Base-by-base conservation (phyloP, 805 yeast species). In the Pichia kluyveri region DNA sequence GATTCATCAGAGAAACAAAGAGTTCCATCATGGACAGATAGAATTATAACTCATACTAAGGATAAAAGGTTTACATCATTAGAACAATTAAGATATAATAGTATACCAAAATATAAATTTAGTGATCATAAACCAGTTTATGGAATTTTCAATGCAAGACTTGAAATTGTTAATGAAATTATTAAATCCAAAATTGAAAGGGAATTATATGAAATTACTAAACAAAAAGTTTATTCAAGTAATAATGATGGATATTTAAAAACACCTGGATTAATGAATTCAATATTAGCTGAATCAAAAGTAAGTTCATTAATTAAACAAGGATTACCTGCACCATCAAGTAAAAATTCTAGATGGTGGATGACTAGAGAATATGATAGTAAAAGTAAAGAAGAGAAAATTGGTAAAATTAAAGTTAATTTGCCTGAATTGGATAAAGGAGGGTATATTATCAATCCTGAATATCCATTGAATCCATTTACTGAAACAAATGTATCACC, bases 11-110 rank as follows among this genome's bases (percentile, higher is more conserved):
- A 91, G 58, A 93, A 93, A 65, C 82, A 81, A 64, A 77, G 99
- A 52, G 81, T 86, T 12, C 99, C 99, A 1, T 95, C 99, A 0
- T 93, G 99, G 99, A 90, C 98, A 3, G 99, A 93, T 67, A 69
- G 99, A 49, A 81, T 91, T 32, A 65, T 90, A 43, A 82, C 80
- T 58, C 56, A 70, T 47, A 66, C 74, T 4, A 69, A 84, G 27
- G 81, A 85, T 15, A 73, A 75, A 36, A 67, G 68, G n/a, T 69
- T 76, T 10, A 70, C 48, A 27, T 30, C 75, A 11, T 62, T 90
- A 48, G 71, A 68, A 41, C 91, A 85, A 52, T 52, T 73, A 1
- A 65, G 69, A 8, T 93, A 91, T 61, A 73, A 78, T 14, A 71
- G 83, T 44, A 77, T 73, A 10, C 76, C 71, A 19, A 70, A 73